Percentiles rank a stretch among this genome's conserved stretches.
Conservation (phyloP, 73 alveolate genomes). For the Symbiodinium pilosum region DNA sequence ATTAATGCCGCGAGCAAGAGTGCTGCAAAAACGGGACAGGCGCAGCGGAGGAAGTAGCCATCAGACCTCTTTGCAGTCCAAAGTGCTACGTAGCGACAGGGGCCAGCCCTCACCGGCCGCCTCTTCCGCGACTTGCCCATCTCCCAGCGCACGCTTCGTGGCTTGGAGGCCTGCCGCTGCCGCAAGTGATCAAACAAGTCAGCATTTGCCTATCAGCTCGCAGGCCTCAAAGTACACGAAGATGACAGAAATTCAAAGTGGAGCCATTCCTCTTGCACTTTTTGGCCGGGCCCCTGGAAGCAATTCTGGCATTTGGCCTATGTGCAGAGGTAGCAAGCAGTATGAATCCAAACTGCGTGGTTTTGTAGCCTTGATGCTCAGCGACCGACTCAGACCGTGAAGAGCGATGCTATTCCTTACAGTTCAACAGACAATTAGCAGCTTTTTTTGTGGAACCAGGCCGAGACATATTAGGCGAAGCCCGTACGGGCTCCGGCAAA, state of each 20-base stretch:
- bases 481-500: conserved; percentile 95
- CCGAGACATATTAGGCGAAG: conserved; percentile 95
- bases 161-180: conserved; percentile 24
- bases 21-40: neutral
- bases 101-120: conserved; percentile 76
- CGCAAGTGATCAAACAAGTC: neutral
- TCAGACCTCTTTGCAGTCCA: neutral
- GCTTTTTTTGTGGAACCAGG: too few species aligned
- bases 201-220: neutral
- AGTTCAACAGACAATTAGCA: too few species aligned
- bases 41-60: neutral
- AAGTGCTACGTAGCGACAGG: neutral
- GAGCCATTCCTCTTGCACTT: conserved; percentile 95
- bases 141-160: conserved; percentile 79
- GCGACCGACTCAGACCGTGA: too few species aligned
- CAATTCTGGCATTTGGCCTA: neutral
- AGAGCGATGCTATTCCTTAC: too few species aligned
- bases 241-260: conserved; percentile 96
- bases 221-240: conserved; percentile 95
- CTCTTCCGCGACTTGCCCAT: conserved; percentile 67
- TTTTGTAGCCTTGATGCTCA: too few species aligned
- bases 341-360: too few species aligned
- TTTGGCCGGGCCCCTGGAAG: neutral
- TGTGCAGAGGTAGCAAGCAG: too few species aligned
- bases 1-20: conserved; percentile 6